A percentile compares a stretch with the other conserved stretches of the same genome.
Conservation (phyloP, 176 grass and related monocot genomes). For the Paspalum notatum region DNA sequence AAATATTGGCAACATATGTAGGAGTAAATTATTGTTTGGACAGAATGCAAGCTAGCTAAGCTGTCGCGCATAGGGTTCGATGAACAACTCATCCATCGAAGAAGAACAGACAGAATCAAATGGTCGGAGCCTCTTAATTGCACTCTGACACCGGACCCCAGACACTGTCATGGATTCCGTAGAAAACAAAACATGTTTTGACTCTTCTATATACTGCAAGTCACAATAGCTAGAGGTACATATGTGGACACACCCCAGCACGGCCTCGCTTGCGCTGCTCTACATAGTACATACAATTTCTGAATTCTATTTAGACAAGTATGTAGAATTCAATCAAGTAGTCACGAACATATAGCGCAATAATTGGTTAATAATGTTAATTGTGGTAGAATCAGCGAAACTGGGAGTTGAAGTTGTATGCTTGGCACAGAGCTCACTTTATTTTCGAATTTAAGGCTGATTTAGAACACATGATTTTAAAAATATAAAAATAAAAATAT, state of each 20-base stretch:
- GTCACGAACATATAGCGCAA: no score
- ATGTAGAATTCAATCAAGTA: no score
- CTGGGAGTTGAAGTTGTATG: no score
- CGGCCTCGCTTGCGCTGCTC: not conserved
- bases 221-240: not conserved
- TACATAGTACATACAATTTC: not conserved
- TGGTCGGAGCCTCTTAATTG: constrained; percentile 73
- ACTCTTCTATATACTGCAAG: not conserved
- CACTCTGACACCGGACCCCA: constrained; percentile 56
- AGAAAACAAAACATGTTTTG: constrained; percentile 29
- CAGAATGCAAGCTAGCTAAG: constrained; percentile 67
- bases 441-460: no score
- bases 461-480: no score
- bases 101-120: constrained; percentile 75
- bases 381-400: no score
- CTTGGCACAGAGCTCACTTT: no score
- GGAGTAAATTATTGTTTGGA: constrained; percentile 62
- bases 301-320: no score
- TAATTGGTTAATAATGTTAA: no score
- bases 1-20: constrained; percentile 11
- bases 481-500: no score
- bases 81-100: constrained; percentile 49
- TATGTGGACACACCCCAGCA: not conserved
- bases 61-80: constrained; percentile 63
- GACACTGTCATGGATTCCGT: constrained; percentile 50